Conservation (phyloP, 805 yeast genomes). For the Wickerhamiella alocasiicola region DNA sequence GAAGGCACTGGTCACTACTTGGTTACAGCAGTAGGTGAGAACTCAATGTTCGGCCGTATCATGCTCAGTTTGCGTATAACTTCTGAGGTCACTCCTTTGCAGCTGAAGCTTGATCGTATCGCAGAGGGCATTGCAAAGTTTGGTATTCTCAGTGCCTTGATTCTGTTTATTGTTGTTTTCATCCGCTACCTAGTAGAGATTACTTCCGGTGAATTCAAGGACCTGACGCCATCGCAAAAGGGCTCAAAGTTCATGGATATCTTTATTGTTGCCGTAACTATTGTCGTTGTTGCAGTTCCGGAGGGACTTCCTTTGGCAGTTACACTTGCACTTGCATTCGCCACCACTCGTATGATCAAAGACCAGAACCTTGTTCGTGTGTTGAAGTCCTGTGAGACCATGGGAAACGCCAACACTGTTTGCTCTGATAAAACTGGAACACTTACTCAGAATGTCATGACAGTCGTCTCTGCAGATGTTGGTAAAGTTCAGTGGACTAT, state of each 20-base stretch:
- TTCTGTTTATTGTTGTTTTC: conserved; percentile 71
- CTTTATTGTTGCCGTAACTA: conserved; percentile 79
- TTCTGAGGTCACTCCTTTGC: conserved; percentile 79
- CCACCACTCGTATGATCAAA: conserved; percentile 95
- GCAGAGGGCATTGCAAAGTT: conserved; percentile 94
- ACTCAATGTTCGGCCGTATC: conserved; percentile 86
- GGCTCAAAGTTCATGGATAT: conserved; percentile 77
- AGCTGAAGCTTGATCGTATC: conserved; percentile 60
- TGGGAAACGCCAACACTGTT: conserved; percentile 97
- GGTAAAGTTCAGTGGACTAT: conserved; percentile 34
- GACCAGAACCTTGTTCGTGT: conserved; percentile 95
- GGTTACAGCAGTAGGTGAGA: conserved; percentile 79
- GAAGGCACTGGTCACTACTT: conserved; percentile 79
- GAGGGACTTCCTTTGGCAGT: conserved; percentile 98
- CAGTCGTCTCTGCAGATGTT: conserved; percentile 65
- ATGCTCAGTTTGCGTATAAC: conserved; percentile 69
- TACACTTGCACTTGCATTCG: conserved; percentile 91
- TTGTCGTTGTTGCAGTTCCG: conserved; percentile 97
- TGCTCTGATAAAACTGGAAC: conserved; percentile 99
- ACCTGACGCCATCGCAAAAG: conserved; percentile 50
- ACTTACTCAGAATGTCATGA: conserved; percentile 85
- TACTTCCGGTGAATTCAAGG: conserved; percentile 30
- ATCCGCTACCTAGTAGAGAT: conserved; percentile 58
- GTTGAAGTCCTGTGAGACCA: conserved; percentile 86
- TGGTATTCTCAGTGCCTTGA: conserved; percentile 72